Conservation (phyloP, 768 basidiomycete species). For the button mushroom (Agaricus bisporus) region DNA sequence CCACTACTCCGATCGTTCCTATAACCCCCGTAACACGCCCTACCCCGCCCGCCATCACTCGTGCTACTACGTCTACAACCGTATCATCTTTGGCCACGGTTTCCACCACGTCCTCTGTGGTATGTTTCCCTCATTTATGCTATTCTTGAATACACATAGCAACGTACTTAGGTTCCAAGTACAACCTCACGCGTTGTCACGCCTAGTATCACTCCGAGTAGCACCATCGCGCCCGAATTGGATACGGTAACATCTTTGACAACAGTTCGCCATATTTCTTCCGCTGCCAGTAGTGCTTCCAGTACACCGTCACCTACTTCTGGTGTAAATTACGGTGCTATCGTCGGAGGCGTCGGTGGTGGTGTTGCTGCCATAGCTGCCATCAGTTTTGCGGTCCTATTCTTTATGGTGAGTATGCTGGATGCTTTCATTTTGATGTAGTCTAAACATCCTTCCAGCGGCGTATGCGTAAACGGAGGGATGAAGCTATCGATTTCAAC, state of each 20-base stretch:
- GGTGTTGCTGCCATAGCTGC: constrained; percentile 36
- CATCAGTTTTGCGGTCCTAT: constrained; percentile 35
- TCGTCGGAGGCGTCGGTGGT: constrained; percentile 38
- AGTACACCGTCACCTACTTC: neutral
- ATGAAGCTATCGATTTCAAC: constrained; percentile 39
- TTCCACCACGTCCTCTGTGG: neutral
- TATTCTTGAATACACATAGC: neutral
- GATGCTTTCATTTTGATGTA: neutral
- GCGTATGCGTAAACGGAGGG: constrained; percentile 33
- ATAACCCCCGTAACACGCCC: neutral
- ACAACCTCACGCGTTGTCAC: too few species aligned
- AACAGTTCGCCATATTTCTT: neutral
- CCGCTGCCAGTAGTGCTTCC: neutral
- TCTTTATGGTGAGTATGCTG: constrained; percentile 36
- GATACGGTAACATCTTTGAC: neutral
- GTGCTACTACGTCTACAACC: neutral
- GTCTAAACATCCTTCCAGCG: constrained; percentile 25
- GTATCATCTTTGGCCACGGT: neutral
- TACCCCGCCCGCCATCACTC: neutral
- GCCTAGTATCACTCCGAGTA: neutral
- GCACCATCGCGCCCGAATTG: neutral
- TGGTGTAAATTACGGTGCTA: constrained; percentile 21
- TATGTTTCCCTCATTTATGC: neutral
- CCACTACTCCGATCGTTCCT: neutral
- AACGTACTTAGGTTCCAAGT: too few species aligned